phyloP scores from a whole-genome alignment of 2,329 filamentous ascomycete genomes.

The Neurospora crassa region DNA sequence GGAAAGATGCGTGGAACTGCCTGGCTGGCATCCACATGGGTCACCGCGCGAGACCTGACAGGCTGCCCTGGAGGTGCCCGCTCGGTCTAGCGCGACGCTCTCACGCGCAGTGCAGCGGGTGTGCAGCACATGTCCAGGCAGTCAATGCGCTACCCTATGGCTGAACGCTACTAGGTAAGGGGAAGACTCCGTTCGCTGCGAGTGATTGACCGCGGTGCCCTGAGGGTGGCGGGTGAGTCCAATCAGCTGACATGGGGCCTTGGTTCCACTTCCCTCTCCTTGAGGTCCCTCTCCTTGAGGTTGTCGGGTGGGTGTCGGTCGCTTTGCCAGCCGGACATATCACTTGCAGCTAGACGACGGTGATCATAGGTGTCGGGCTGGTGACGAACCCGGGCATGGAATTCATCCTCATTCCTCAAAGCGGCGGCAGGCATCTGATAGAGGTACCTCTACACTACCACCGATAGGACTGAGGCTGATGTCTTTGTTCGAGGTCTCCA shows the following conservation, averaged over 20 bases:
- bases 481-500: background rate
- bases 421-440: background rate
- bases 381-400: background rate
- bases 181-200: background rate
- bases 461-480: background rate
- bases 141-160: background rate
- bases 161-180: background rate
- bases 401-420: background rate
- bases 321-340: background rate
- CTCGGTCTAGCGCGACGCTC: background rate
- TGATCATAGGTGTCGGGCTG: background rate
- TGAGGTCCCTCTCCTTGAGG: no score
- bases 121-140: background rate
- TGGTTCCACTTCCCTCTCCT: background rate
- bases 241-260: background rate
- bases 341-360: background rate
- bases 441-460: background rate
- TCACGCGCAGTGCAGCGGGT: background rate
- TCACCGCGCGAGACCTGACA: no score
- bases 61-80: background rate
- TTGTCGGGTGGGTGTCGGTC: no score
- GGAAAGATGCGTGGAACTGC: background rate
- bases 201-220: background rate
- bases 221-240: background rate
- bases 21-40: no score